Evolutionary conservation across 208 protist species (phyloP), one percentile per base, ranked within the genome.

Genomic region (Wallacemonas sp.): DNA sequence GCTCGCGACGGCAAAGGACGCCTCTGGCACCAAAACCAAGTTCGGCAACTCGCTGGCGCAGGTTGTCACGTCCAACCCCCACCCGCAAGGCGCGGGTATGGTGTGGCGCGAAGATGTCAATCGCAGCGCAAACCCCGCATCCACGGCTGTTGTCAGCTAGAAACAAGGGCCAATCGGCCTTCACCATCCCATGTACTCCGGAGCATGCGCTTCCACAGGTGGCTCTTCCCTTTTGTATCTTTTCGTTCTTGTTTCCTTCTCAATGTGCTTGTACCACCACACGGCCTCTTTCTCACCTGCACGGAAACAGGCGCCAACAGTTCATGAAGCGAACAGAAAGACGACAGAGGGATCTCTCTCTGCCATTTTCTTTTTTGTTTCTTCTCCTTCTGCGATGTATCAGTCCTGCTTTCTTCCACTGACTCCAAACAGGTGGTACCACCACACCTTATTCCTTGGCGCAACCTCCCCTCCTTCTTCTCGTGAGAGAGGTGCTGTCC

Each of bases 21-120:
- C 55, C 22, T 21, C 15, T 5, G 29, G 19, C 12, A 45, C 33
- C 13, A 54, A 36, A 34, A 78, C 66, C 32, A 71, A 68, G 32
- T 80, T 85, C 24, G 76, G 75, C 53, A 72, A 74, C 26, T 76
- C 66, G 1, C 63, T 91, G 4, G 84, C 80, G 19, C 45, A 75
- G 46, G 78, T 78, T 19, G 75, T 76, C 53, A 78, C 73, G 12
- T 80, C 45, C 52, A 65, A 76, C 26, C 39, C 70, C 5, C 81
- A 88, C 50, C 89, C 89, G 19, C 73, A 81, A 17, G 89, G 89
- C 32, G 74, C 86, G 12, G 89, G 89, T 39, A 72, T 95, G 36
- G 85, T 95, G n/a, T 95, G 89, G 89, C 64, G 68, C n/a, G 50
- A 63, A 26, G 26, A 50, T 19, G 44, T 66, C 22, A 36, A 77